Conservation (phyloP, 176 grass and related monocot genomes). For the Carex scoparia region DNA sequence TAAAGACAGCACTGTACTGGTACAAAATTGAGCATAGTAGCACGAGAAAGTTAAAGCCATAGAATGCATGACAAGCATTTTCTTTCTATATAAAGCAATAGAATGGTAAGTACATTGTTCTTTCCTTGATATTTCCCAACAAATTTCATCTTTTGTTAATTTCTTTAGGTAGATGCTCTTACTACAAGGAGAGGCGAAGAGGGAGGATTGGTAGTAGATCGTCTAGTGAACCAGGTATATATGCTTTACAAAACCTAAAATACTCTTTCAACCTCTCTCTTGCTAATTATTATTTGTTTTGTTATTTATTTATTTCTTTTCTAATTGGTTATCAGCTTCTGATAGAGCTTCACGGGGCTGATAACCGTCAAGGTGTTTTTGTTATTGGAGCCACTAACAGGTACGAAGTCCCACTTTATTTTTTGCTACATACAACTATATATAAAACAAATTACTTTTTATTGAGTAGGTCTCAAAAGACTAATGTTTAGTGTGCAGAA, state of each 20-base stretch:
- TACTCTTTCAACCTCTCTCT: not conserved
- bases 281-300: not conserved
- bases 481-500: not conserved
- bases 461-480: too few species aligned
- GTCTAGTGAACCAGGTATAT: too few species aligned
- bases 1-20: not conserved
- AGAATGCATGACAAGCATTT: not conserved
- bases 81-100: not conserved
- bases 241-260: not conserved
- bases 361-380: slow-evolving; percentile 67
- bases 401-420: slow-evolving; percentile 13
- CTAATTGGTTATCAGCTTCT: slow-evolving; percentile 44
- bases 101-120: not conserved
- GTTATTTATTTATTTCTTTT: slow-evolving; percentile 10
- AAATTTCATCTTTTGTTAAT: not conserved
- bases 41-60: not conserved
- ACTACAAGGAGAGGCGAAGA: too few species aligned
- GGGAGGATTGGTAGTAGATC: too few species aligned
- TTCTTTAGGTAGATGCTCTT: not conserved
- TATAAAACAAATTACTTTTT: too few species aligned
- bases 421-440: not conserved
- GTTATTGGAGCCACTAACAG: slow-evolving; percentile 96
- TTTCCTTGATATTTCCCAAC: not conserved
- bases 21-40: not conserved
- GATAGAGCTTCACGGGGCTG: slow-evolving; percentile 82